phyloP scores from a whole-genome alignment of 208 protist genomes.

The Acanthamoeba castellanii region DNA sequence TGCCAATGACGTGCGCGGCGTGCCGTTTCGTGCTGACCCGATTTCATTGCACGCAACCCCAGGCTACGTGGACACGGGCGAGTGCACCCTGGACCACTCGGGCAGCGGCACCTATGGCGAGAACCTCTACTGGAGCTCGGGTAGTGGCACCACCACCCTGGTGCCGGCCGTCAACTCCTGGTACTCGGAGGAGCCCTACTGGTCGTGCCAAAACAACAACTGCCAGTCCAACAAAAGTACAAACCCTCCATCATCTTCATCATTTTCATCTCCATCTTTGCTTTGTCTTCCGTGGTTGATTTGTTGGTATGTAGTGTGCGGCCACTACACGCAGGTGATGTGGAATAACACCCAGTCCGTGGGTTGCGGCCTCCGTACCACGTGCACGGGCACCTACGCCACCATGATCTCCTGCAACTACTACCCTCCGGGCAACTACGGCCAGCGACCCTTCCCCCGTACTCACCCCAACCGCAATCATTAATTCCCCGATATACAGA shows the following conservation, averaged over 20 bases:
- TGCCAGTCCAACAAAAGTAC: background rate
- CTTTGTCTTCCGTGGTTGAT: too few species aligned
- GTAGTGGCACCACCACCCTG: background rate
- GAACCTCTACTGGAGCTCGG: background rate
- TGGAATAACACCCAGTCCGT: background rate
- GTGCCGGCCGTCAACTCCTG: background rate
- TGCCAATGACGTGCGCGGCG: too few species aligned
- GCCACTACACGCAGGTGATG: constrained; percentile 8
- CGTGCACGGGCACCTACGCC: background rate
- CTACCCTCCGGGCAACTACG: background rate
- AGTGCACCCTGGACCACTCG: background rate
- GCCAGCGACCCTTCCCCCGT: constrained; percentile 90
- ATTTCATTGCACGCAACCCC: too few species aligned
- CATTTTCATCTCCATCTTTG: too few species aligned
- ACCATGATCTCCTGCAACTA: constrained; percentile 17
- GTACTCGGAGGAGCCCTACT: background rate
- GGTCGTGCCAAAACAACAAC: constrained; percentile 5
- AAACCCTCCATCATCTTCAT: background rate
- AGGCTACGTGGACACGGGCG: background rate
- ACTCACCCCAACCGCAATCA: constrained; percentile 5
- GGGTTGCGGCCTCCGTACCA: background rate
- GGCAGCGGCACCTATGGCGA: background rate
- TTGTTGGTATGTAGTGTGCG: background rate
- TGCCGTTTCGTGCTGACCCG: too few species aligned
- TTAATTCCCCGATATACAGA: constrained; percentile 20